These are phyloP conservation scores for Pseudocercospora musae DNA, from an alignment of 2,329 filamentous ascomycete species.

Conservation along the genomic window DNA sequence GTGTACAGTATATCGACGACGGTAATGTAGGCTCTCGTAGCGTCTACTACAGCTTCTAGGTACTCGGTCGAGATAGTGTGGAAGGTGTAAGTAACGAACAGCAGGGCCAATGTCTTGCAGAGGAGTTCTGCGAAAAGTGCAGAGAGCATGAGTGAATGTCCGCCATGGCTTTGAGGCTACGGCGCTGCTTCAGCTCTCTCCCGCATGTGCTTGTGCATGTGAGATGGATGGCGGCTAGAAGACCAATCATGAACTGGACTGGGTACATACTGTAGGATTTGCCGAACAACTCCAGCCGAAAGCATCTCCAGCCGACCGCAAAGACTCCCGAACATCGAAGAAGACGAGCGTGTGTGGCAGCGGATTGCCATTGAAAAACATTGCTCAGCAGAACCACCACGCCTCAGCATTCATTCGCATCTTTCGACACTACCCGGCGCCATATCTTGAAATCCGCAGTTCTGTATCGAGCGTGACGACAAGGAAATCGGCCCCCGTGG, in stretches of 20 bases:
- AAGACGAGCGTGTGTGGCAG: background rate
- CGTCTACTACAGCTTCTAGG: slow-evolving; percentile 28
- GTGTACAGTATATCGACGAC: slow-evolving; percentile 27
- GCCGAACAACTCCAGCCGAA: background rate
- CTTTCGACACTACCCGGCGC: background rate
- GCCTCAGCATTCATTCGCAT: background rate
- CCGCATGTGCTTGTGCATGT: background rate
- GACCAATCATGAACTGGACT: background rate
- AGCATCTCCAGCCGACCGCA: background rate
- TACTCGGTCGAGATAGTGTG: slow-evolving; percentile 23
- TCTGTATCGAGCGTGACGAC: background rate
- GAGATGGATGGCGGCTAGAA: slow-evolving; percentile 3
- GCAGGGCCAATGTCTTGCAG: slow-evolving; percentile 14
- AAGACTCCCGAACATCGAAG: background rate
- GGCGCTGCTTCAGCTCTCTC: background rate
- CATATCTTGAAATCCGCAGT: background rate
- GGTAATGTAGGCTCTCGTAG: slow-evolving; percentile 29
- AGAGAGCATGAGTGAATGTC: slow-evolving; percentile 10
- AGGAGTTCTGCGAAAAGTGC: slow-evolving; percentile 17
- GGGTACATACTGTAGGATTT: no score
- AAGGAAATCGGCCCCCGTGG: slow-evolving; percentile 5
- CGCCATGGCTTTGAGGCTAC: slow-evolving; percentile 5
- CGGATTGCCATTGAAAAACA: background rate
- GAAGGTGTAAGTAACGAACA: slow-evolving; percentile 16
- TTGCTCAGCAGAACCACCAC: background rate